These are phyloP conservation scores for Lichtheimia corymbifera DNA, from an alignment of 371 early-diverging fungal species.

Conservation along the genomic window DNA sequence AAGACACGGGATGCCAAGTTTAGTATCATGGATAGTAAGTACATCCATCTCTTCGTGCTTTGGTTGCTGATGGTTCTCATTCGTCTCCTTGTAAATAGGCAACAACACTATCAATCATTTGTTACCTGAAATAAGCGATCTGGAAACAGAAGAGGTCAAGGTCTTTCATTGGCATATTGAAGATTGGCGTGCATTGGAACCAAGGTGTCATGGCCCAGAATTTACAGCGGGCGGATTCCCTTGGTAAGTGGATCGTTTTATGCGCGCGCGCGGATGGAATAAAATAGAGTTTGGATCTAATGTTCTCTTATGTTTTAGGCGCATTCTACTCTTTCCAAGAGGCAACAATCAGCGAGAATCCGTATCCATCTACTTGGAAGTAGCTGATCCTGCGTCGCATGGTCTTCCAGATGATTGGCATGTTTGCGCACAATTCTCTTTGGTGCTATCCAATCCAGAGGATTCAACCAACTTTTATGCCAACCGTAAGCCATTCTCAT, in stretches of 20 bases:
- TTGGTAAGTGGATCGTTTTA: conserved; percentile 45
- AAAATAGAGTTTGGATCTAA: neutral
- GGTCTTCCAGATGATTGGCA: conserved; percentile 76
- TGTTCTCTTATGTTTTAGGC: conserved; percentile 44
- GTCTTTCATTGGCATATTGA: conserved; percentile 61
- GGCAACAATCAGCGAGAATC: conserved; percentile 76
- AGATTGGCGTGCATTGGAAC: conserved; percentile 55
- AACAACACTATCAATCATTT: conserved; percentile 32
- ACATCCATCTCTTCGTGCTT: neutral
- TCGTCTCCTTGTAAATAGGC: conserved; percentile 12
- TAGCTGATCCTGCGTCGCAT: conserved; percentile 62
- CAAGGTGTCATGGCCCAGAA: conserved; percentile 54
- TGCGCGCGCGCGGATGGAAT: neutral
- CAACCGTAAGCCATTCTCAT: conserved; percentile 52
- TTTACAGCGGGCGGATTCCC: conserved; percentile 61
- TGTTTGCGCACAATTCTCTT: conserved; percentile 86
- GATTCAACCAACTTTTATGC: conserved; percentile 67
- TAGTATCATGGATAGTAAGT: conserved; percentile 18
- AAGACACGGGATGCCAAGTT: conserved; percentile 19
- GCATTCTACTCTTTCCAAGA: conserved; percentile 82
- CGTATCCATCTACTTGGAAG: conserved; percentile 81
- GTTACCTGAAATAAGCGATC: conserved; percentile 36
- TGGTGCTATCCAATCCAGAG: conserved; percentile 77
- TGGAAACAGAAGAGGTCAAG: conserved; percentile 51
- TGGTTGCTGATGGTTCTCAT: neutral